Conservation (phyloP, 2,329 filamentous ascomycete species). For the Alternaria angustiovoidea region DNA sequence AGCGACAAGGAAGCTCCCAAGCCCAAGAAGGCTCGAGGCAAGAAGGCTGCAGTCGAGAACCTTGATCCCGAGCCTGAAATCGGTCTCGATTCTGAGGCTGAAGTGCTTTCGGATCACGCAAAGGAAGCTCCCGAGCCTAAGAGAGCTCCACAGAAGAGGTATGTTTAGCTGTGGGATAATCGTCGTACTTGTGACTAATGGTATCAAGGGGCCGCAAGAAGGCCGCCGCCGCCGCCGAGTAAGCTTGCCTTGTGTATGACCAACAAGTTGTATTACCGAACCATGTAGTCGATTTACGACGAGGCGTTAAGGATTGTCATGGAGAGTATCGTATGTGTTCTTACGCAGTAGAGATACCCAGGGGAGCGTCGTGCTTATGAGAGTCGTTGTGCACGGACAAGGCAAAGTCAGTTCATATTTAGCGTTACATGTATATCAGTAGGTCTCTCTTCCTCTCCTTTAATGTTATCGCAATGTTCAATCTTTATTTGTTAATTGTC, state of each 20-base stretch:
- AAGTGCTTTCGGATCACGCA: constrained; percentile 11
- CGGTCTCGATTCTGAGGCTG: constrained; percentile 16
- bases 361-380: not conserved
- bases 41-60: constrained; percentile 15
- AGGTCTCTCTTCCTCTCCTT: not conserved
- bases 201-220: constrained; percentile 34
- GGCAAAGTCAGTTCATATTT: not conserved
- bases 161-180: not conserved
- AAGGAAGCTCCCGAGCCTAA: constrained; percentile 13
- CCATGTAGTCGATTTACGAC: not conserved
- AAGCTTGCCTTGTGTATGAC: not conserved
- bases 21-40: constrained; percentile 39
- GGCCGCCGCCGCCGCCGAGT: constrained; percentile 29
- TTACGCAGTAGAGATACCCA: constrained; percentile 11
- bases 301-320: constrained; percentile 11
- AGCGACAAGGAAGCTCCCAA: constrained; percentile 27
- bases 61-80: constrained; percentile 23
- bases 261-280: not conserved
- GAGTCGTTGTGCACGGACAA: not conserved
- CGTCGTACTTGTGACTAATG: constrained; percentile 12
- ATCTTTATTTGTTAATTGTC: not conserved
- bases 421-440: not conserved
- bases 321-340: not conserved
- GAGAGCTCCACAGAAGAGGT: constrained; percentile 43
- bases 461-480: not conserved